Conservation (phyloP, 2,329 filamentous ascomycete species). For the Exophiala sp. region DNA sequence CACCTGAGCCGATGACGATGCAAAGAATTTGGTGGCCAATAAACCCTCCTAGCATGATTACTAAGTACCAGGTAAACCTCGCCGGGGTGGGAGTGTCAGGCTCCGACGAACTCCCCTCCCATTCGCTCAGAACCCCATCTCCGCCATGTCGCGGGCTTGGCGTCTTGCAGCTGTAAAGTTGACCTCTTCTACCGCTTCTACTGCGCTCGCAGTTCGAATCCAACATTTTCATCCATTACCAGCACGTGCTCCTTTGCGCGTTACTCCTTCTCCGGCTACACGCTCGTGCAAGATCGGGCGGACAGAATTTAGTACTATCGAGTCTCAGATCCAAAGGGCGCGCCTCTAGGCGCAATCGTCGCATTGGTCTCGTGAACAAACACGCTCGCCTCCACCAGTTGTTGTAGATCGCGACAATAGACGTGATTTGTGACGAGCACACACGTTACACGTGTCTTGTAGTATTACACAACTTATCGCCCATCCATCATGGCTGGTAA, state of each 20-base stretch:
- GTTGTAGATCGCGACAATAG: conserved; percentile 26
- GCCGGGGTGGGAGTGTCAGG: too few species aligned
- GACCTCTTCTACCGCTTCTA: neutral
- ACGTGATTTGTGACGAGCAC: conserved; percentile 24
- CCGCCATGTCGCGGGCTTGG: conserved; percentile 6
- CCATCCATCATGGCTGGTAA: conserved; percentile 55
- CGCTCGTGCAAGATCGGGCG: neutral
- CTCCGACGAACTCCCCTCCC: neutral
- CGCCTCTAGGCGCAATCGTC: conserved; percentile 11
- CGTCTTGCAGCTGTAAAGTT: conserved; percentile 4
- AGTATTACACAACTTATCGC: conserved; percentile 20
- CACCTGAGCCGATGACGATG: too few species aligned
- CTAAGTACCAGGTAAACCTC: too few species aligned
- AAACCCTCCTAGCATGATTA: too few species aligned
- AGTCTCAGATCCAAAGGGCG: conserved; percentile 5
- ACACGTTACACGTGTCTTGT: conserved; percentile 14
- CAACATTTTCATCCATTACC: neutral
- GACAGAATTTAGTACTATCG: conserved; percentile 10
- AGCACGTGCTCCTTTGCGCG: neutral
- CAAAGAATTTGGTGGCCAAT: too few species aligned
- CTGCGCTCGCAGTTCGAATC: neutral
- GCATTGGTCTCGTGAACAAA: conserved; percentile 20
- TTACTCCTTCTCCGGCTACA: neutral
- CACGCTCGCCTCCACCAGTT: conserved; percentile 7
- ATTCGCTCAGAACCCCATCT: neutral